A percentile compares a stretch with the other conserved stretches of the same genome.
These are phyloP conservation scores for Serendipita indica DNA, from an alignment of 768 basidiomycete genomes.

Conservation along the genomic window DNA sequence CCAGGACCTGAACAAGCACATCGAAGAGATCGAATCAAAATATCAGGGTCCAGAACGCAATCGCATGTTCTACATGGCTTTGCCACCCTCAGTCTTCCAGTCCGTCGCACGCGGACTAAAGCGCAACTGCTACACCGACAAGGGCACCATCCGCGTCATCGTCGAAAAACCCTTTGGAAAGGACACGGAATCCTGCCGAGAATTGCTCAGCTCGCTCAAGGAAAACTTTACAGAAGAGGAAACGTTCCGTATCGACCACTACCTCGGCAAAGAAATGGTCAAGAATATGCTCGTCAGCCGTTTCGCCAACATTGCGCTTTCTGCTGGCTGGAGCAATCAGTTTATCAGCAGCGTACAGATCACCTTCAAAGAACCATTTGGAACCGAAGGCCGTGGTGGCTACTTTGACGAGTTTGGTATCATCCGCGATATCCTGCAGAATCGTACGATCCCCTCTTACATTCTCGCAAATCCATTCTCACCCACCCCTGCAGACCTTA, in stretches of 20 bases:
- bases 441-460: slow-evolving; percentile 50
- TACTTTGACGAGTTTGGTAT: slow-evolving; percentile 99
- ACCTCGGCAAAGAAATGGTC: slow-evolving; percentile 99
- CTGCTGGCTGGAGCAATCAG: slow-evolving; percentile 88
- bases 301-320: slow-evolving; percentile 86
- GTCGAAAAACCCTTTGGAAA: slow-evolving; percentile 99
- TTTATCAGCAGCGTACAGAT: slow-evolving; percentile 95
- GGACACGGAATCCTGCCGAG: slow-evolving; percentile 71
- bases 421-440: slow-evolving; percentile 93
- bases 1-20: slow-evolving; percentile 54
- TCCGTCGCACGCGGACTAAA: slow-evolving; percentile 73
- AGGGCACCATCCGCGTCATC: slow-evolving; percentile 79
- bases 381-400: slow-evolving; percentile 98
- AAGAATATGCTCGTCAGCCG: slow-evolving; percentile 94
- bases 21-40: slow-evolving; percentile 60
- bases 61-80: slow-evolving; percentile 91
- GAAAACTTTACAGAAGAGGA: slow-evolving; percentile 89
- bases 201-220: slow-evolving; percentile 66
- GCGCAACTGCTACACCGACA: slow-evolving; percentile 58
- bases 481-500: slow-evolving; percentile 44
- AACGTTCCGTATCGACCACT: slow-evolving; percentile 98
- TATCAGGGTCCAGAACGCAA: slow-evolving; percentile 52
- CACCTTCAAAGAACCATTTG: slow-evolving; percentile 98
- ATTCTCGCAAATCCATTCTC: slow-evolving; percentile 13
- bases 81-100: slow-evolving; percentile 93